Conservation (phyloP, 1,284 basidiomycete species). For the Neonothopanus nambi region DNA sequence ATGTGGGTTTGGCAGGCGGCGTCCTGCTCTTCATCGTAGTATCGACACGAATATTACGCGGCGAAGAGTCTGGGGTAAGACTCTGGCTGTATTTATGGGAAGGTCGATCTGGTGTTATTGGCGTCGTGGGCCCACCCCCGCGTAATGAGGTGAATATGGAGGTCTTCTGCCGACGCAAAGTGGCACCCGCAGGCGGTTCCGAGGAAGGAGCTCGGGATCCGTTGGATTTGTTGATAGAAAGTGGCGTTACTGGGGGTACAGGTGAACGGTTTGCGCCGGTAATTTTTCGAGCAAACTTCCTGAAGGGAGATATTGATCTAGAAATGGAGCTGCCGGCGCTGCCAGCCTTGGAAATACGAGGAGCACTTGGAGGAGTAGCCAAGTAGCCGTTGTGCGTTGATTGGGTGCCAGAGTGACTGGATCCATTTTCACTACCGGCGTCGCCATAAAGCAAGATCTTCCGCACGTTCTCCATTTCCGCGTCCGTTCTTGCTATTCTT, state of each 20-base stretch:
- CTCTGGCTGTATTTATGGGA: constrained; percentile 71
- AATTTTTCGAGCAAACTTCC: constrained; percentile 71
- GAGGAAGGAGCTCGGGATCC: constrained; percentile 47
- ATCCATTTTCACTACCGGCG: constrained; percentile 64
- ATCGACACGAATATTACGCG: constrained; percentile 39
- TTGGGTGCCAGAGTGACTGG: constrained; percentile 58
- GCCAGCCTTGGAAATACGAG: constrained; percentile 42
- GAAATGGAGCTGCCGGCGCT: constrained; percentile 59
- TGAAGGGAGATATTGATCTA: constrained; percentile 74
- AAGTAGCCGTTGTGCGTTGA: constrained; percentile 59
- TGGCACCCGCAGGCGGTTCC: constrained; percentile 39
- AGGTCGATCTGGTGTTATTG: constrained; percentile 56
- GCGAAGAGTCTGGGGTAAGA: constrained; percentile 67
- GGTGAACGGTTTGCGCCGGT: constrained; percentile 43
- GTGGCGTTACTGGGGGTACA: constrained; percentile 49
- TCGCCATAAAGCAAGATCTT: constrained; percentile 59
- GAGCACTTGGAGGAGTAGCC: constrained; percentile 58
- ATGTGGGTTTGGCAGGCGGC: constrained; percentile 45
- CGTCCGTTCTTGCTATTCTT: constrained; percentile 73
- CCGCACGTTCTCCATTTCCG: constrained; percentile 77
- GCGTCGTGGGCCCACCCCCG: constrained; percentile 40
- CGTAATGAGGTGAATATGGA: constrained; percentile 57
- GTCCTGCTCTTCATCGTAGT: constrained; percentile 43
- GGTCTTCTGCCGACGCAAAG: constrained; percentile 54
- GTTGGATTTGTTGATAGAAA: constrained; percentile 41